Base-by-base conservation (phyloP, 2,329 filamentous ascomycete genomes). In the Fusarium sterilihyphosum region DNA sequence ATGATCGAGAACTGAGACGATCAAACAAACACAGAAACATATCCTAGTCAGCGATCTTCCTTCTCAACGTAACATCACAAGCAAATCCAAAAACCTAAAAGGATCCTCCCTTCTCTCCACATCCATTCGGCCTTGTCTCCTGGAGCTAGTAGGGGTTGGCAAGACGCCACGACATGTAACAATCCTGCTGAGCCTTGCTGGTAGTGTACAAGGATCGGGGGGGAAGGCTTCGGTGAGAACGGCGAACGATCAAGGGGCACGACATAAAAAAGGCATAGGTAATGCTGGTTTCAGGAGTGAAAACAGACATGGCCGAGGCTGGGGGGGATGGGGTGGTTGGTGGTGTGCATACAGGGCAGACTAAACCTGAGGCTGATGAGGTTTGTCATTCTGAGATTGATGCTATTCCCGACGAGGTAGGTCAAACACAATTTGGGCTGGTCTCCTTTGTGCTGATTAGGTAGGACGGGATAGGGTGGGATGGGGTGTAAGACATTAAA, bases 211-310 rank as follows among this genome's bases (percentile, higher is more conserved):
- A 65, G 70, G 66, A 70, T 70, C 29, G 17, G 43, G 26, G 44
- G 44, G 35, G 41, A 24, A 65, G 41, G 24, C 38, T 53, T 70
- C 46, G 59, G 67, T 43, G 67, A 65, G 53, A 70, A 58, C 31
- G 26, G 53, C 38, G 62, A 66, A 57, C 37, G 35, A 37, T 44
- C 38, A 69, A 56, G 59, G 60, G 43, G 38, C 24, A 35, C 22
- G 12, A 52, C 31, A 46, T 13, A 53, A 13, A 14, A 14, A 17
- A 14, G 29, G 29, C 14, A 59, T 18, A 26, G 47, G 46, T 60
- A 67, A 67, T 71, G 61, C 57, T 52, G 38, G 70, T 73, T 73
- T 73, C 70, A 73, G 56, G 70, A 65, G 37, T 31, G 40, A 46
- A 44, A 43, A 40, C 35, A 54, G 52, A 13, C 64, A 47, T 59